Base-by-base conservation (phyloP, 2,329 filamentous ascomycete genomes). In the Monilinia fructigena region DNA sequence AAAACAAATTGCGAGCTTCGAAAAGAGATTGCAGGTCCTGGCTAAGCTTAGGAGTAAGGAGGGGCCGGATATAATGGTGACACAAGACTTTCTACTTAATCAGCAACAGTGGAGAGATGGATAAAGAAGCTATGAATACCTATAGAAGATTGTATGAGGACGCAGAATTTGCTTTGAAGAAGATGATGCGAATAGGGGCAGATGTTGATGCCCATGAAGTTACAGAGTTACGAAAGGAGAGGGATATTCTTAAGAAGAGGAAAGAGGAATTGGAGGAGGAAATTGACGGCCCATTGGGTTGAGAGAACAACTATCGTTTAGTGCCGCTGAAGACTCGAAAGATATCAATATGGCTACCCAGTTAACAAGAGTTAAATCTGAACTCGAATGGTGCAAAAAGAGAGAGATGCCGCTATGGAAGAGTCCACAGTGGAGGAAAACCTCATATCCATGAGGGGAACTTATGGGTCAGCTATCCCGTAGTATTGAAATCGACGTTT, bases 201-300 rank as follows among this genome's bases (percentile, higher is more conserved):
- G 31, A 50, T 50, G 45, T 61, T 11, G 58, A 61, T 40, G n/a
- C 14, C 6, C 28, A 61, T 38, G 60, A 63, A 63, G 48, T 63
- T 16, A 12, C 6, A 1, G 58, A 50, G 45, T 50, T 61, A 8
- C 45, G 58, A 23, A 61, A 26, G 8, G 58, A 61, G 58, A 23
- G 31, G 10, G 58, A 61, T 50, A 10, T 61, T 26, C 16, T 38
- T 20, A 50, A 50, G 31, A 61, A 50, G 45, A n/a, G 48, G 26
- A 55, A 54, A 28, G 48, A 42, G 35, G 60, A 63, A 28, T 16
- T 63, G 18, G 60, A 63, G 55, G 26, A 55, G 31, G 60, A 63
- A 55, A 42, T 63, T 2, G 35, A 63, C 28, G 60, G 60, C 28
- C 48, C 60, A 1, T 55, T 63, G 20, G 60, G 31, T n/a, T 53